Evolutionary conservation across 768 basidiomycete species (phyloP).

Genomic region (Hygrophoropsis aurantiaca): DNA sequence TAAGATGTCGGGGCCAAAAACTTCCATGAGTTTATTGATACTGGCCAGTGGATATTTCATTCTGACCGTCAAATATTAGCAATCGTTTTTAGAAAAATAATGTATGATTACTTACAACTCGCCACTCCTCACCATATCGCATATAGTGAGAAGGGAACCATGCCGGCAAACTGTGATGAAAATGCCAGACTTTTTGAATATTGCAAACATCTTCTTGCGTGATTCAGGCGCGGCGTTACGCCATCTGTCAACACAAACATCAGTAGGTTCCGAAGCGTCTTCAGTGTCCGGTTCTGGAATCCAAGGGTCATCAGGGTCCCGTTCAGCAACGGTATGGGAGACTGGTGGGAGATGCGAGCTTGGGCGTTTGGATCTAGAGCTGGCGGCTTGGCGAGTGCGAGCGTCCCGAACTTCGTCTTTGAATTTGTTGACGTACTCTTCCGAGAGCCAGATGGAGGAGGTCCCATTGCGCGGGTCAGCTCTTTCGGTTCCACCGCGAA

Average conservation of each 20-base stretch:
- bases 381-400: too few species aligned
- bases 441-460: background rate
- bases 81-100: background rate
- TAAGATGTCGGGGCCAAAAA: too few species aligned
- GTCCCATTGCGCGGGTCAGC: background rate
- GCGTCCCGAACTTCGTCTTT: background rate
- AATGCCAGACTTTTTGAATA: background rate
- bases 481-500: too few species aligned
- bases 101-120: constrained; percentile 1
- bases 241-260: background rate
- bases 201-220: background rate
- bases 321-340: too few species aligned
- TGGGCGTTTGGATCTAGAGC: too few species aligned
- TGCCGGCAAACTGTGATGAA: too few species aligned
- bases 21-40: constrained; percentile 21
- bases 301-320: too few species aligned
- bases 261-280: too few species aligned
- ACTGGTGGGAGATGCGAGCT: too few species aligned
- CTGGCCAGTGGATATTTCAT: constrained; percentile 19
- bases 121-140: constrained; percentile 1
- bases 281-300: too few species aligned
- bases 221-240: background rate
- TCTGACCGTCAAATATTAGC: constrained; percentile 6
- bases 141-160: constrained; percentile 20
- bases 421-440: background rate